Evolutionary conservation across 2,329 filamentous ascomycete genomes (phyloP).

Genomic region (Epichloe coenophiala): DNA sequence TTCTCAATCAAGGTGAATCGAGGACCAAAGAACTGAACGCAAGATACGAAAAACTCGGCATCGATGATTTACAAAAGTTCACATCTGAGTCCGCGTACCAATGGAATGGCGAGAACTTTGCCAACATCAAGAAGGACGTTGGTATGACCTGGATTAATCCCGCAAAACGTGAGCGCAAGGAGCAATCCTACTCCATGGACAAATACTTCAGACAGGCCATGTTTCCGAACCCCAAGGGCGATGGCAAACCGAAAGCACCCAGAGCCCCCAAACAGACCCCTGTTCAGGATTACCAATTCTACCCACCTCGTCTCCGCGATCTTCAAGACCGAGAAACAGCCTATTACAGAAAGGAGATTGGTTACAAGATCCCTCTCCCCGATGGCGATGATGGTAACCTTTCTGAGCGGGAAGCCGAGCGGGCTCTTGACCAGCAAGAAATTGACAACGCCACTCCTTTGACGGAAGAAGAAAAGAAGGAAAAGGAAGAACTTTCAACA

Average conservation of each 20-base stretch:
- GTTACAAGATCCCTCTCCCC: constrained; percentile 80
- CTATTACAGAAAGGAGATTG: constrained; percentile 89
- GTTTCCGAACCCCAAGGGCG: constrained; percentile 64
- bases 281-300: constrained; percentile 97
- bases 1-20: constrained; percentile 74
- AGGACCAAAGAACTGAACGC: constrained; percentile 82
- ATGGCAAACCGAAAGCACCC: constrained; percentile 90
- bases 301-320: constrained; percentile 68
- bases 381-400: constrained; percentile 83
- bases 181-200: constrained; percentile 96
- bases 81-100: constrained; percentile 95
- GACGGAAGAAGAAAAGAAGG: constrained; percentile 76
- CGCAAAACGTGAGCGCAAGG: constrained; percentile 93
- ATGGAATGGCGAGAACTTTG: constrained; percentile 97
- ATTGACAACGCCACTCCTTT: constrained; percentile 85
- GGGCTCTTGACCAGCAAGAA: constrained; percentile 74
- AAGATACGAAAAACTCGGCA: constrained; percentile 91
- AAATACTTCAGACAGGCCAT: constrained; percentile 94
- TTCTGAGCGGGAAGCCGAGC: constrained; percentile 74
- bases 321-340: constrained; percentile 95
- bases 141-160: constrained; percentile 96
- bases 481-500: constrained; percentile 69
- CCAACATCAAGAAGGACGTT: constrained; percentile 81
- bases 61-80: constrained; percentile 96
- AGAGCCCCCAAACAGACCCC: constrained; percentile 83